Conservation (phyloP, 2,329 filamentous ascomycete genomes). For the Metarhizium sp. region DNA sequence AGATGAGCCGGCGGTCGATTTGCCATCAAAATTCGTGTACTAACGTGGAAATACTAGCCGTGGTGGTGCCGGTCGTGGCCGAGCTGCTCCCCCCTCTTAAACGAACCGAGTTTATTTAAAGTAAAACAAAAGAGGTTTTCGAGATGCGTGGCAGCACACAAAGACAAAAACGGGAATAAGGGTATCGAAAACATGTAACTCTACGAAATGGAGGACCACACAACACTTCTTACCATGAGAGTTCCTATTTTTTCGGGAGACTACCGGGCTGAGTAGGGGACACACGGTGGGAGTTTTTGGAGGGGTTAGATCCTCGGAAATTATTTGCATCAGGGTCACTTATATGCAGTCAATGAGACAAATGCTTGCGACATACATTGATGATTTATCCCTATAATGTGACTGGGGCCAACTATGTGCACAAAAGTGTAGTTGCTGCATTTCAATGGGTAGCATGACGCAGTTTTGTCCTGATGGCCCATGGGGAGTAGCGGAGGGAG, state of each 20-base stretch:
- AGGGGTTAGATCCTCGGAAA: constrained; percentile 38
- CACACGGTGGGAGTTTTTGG: constrained; percentile 33
- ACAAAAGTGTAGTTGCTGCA: too few relatives aligned
- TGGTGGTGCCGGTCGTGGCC: constrained; percentile 83
- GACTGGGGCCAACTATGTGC: too few relatives aligned
- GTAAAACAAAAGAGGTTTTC: constrained; percentile 18
- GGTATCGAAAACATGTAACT: constrained; percentile 36
- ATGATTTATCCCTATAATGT: background rate
- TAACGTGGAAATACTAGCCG: constrained; percentile 41
- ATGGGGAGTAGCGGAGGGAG: too few relatives aligned
- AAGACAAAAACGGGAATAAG: background rate
- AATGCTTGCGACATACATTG: constrained; percentile 14
- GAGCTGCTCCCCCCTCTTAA: constrained; percentile 62
- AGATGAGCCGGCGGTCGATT: too few relatives aligned
- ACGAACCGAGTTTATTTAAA: constrained; percentile 28
- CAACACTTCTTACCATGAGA: constrained; percentile 23
- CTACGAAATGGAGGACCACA: constrained; percentile 31
- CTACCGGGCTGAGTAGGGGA: constrained; percentile 28
- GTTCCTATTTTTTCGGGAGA: constrained; percentile 10
- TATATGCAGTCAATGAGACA: constrained; percentile 27
- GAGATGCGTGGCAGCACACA: constrained; percentile 29
- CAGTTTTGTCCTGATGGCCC: too few relatives aligned
- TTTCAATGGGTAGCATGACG: too few relatives aligned
- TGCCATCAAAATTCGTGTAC: background rate
- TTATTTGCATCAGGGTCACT: constrained; percentile 37